Evolutionary conservation across 2,329 filamentous ascomycete genomes (phyloP).

Genomic region (Aspergillus puulaauensis): DNA sequence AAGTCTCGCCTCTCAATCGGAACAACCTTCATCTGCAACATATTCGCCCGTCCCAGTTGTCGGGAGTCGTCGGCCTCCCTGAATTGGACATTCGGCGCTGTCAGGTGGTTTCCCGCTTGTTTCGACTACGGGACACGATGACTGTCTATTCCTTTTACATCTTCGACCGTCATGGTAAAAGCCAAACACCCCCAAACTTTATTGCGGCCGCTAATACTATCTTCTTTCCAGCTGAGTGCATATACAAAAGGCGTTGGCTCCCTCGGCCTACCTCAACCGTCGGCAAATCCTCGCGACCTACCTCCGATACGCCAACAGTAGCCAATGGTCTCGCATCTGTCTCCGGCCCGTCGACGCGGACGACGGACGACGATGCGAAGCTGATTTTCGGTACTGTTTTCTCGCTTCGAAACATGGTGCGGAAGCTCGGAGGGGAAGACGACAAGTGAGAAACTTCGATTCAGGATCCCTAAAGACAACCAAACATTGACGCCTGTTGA

Average conservation of each 20-base stretch:
- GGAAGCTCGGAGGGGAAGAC: slow-evolving; percentile 89
- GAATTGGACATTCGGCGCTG: background rate
- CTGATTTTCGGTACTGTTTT: slow-evolving; percentile 97
- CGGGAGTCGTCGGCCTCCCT: background rate
- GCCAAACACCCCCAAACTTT: background rate
- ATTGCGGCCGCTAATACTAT: background rate
- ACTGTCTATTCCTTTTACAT: slow-evolving; percentile 97
- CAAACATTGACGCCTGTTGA: background rate
- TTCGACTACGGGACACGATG: slow-evolving; percentile 57
- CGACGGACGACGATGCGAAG: slow-evolving; percentile 82
- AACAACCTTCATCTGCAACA: background rate
- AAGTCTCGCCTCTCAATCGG: background rate
- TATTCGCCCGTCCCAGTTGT: background rate
- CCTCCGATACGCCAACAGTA: slow-evolving; percentile 48
- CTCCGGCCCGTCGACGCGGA: slow-evolving; percentile 44
- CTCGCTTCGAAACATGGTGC: slow-evolving; percentile 92
- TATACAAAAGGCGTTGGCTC: slow-evolving; percentile 89
- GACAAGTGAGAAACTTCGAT: slow-evolving; percentile 57
- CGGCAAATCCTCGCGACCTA: slow-evolving; percentile 50
- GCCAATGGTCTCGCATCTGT: slow-evolving; percentile 42
- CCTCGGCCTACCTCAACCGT: slow-evolving; percentile 51
- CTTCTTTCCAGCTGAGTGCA: slow-evolving; percentile 74
- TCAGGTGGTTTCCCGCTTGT: background rate
- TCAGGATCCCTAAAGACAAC: background rate
- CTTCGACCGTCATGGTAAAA: slow-evolving; percentile 91